These are phyloP conservation scores for Saccharomyces kudriavzevii DNA, from an alignment of 805 yeast species.

Conservation along the genomic window DNA sequence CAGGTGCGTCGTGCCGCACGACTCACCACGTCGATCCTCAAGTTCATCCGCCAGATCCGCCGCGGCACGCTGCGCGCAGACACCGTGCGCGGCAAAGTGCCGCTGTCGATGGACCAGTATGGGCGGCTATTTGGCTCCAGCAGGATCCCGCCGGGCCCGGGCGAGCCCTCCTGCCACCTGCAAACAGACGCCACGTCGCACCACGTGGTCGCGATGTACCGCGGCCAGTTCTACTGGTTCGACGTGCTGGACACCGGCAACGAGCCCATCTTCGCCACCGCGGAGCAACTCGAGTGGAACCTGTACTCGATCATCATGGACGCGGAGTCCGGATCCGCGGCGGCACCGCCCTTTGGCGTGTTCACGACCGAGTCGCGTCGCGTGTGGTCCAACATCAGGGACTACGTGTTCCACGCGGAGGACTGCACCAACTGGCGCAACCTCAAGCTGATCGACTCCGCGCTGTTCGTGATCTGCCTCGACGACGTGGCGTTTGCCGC, in stretches of 20 bases:
- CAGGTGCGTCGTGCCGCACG: constrained; percentile 79
- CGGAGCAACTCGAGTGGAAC: constrained; percentile 67
- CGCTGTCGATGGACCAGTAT: constrained; percentile 88
- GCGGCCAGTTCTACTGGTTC: constrained; percentile 91
- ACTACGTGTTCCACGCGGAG: constrained; percentile 33
- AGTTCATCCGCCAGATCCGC: constrained; percentile 73
- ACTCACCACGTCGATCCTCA: constrained; percentile 64
- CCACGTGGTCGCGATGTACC: constrained; percentile 74
- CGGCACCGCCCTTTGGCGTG: constrained; percentile 82
- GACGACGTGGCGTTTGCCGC: constrained; percentile 53
- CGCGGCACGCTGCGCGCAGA: constrained; percentile 70
- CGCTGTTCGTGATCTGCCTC: constrained; percentile 73
- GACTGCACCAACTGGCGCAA: constrained; percentile 59
- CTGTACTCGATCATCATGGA: constrained; percentile 70
- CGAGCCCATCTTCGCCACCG: constrained; percentile 57
- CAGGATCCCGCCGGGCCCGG: constrained; percentile 72
- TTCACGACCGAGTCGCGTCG: constrained; percentile 85
- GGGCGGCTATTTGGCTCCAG: constrained; percentile 79
- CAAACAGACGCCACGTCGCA: constrained; percentile 69
- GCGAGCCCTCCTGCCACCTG: constrained; percentile 57
- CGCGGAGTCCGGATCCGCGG: constrained; percentile 34
- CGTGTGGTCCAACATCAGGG: constrained; percentile 75
- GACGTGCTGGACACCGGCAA: constrained; percentile 74
- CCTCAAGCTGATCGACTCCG: constrained; percentile 66
- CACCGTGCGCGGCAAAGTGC: constrained; percentile 47